phyloP scores from a whole-genome alignment of 441 rosid genomes.

The Omphalea diandra region DNA sequence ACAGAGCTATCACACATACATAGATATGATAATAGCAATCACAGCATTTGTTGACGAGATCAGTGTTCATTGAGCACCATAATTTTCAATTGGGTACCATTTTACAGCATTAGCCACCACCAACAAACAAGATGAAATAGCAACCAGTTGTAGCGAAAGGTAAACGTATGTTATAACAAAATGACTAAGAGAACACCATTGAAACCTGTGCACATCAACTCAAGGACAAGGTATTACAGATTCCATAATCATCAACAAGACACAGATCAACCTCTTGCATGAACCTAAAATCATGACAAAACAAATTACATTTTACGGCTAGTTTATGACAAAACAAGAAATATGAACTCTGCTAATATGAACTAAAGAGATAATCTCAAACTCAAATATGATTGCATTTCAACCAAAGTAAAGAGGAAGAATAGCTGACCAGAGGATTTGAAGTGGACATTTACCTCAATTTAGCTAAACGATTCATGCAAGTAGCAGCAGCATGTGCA shows the following conservation, averaged over 20 bases:
- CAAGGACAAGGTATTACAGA: neutral
- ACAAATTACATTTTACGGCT: too few species aligned
- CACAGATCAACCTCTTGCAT: neutral
- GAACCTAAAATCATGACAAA: too few species aligned
- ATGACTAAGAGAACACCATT: neutral
- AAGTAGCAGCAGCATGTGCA: slow-evolving; percentile 89
- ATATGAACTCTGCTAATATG: neutral
- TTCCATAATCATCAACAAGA: neutral
- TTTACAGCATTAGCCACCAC: neutral
- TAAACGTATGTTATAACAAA: neutral
- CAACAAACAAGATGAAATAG: neutral
- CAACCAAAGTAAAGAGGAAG: neutral
- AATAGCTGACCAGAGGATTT: neutral
- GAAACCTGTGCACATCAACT: neutral
- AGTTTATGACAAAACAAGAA: neutral
- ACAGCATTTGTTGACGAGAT: neutral
- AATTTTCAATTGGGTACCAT: neutral
- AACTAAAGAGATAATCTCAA: neutral
- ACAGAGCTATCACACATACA: neutral
- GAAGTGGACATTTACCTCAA: slow-evolving; percentile 53
- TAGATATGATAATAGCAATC: neutral
- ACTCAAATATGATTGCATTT: neutral
- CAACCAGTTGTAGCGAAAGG: neutral
- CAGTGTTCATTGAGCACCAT: neutral
- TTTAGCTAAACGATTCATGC: slow-evolving; percentile 98